These are phyloP conservation scores for Henckelia pumila DNA, from an alignment of 257 asterid species.

Conservation along the genomic window DNA sequence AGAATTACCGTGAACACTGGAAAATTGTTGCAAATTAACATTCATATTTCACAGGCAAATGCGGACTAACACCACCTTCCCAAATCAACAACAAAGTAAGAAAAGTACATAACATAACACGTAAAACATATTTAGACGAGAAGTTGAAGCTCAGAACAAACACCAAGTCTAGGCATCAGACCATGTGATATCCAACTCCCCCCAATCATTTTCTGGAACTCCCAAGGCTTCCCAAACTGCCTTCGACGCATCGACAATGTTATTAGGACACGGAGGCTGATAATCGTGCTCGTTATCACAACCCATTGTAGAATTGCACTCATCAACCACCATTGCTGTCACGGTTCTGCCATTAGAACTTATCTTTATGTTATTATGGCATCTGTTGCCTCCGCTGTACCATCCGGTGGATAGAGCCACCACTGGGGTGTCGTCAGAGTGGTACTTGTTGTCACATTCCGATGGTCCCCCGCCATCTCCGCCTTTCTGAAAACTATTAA, in stretches of 20 bases:
- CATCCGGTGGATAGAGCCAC: slow-evolving; percentile 49
- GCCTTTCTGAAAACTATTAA: slow-evolving; percentile 44
- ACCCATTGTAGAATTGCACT: slow-evolving; percentile 48
- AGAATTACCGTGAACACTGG: too few species aligned
- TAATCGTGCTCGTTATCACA: slow-evolving; percentile 44
- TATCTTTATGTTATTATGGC: slow-evolving; percentile 27
- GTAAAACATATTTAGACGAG: neutral
- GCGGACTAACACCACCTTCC: neutral
- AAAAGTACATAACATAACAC: neutral
- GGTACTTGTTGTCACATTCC: slow-evolving; percentile 42
- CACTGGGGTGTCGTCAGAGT: slow-evolving; percentile 34
- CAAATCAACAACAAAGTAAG: neutral
- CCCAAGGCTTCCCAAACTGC: slow-evolving; percentile 49
- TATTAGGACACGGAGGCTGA: slow-evolving; percentile 52
- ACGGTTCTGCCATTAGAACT: slow-evolving; percentile 38
- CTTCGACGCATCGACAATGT: slow-evolving; percentile 47
- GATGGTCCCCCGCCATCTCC: slow-evolving; percentile 48
- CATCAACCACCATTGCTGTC: slow-evolving; percentile 42
- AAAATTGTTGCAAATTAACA: neutral
- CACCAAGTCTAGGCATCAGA: slow-evolving; percentile 29
- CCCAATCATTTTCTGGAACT: slow-evolving; percentile 32
- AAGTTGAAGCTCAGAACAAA: neutral
- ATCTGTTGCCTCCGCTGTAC: slow-evolving; percentile 35
- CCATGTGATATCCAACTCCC: slow-evolving; percentile 44
- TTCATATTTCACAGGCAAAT: neutral